phyloP scores from a whole-genome alignment of 139 green algal genomes.

The Micractinium sp. region DNA sequence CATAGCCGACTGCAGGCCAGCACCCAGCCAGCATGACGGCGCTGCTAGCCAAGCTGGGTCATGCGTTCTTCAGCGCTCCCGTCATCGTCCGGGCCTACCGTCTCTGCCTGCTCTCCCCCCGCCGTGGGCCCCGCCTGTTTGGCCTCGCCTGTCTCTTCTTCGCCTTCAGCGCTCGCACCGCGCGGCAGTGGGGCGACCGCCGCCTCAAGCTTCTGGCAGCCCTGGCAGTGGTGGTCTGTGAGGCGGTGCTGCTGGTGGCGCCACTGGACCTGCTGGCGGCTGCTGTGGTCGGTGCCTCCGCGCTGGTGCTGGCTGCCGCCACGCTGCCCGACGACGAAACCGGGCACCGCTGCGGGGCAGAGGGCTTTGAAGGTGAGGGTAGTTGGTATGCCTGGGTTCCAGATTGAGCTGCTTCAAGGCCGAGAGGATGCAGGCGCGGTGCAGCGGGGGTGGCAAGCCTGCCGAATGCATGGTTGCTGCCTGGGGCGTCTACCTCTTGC shows the following conservation, averaged over 20 bases:
- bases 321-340: conserved; percentile 12
- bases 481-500: neutral
- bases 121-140: neutral
- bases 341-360: conserved; percentile 19
- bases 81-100: neutral
- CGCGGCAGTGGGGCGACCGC: neutral
- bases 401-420: no score
- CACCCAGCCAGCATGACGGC: no score
- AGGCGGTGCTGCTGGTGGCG: neutral
- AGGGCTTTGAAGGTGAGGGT: conserved; percentile 9
- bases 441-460: neutral
- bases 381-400: no score
- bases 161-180: neutral
- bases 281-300: neutral
- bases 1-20: no score
- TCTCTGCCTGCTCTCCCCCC: neutral
- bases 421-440: neutral
- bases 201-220: neutral
- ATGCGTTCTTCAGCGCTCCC: neutral
- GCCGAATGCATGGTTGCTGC: neutral
- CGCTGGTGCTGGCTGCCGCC: neutral
- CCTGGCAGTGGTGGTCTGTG: neutral
- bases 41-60: no score
- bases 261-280: neutral
- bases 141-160: neutral